phyloP scores from a whole-genome alignment of 345 rosid genomes.

The Camelina laxa region DNA sequence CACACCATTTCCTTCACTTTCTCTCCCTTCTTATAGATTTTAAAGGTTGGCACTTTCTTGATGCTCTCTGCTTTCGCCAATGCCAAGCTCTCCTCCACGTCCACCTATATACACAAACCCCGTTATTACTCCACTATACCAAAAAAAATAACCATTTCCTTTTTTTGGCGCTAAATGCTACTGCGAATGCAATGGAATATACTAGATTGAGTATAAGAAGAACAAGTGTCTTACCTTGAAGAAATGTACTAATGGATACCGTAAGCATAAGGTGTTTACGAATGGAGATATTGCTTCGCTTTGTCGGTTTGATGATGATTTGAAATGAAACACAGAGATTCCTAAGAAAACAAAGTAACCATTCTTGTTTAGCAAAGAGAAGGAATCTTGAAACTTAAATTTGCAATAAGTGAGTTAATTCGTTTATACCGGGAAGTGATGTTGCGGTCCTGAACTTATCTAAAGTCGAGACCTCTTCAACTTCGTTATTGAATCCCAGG shows the following conservation, averaged over 20 bases:
- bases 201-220: conserved; percentile 39
- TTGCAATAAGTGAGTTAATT: neutral
- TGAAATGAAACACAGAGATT: conserved; percentile 46
- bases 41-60: conserved; percentile 78
- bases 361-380: neutral
- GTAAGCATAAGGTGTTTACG: conserved; percentile 44
- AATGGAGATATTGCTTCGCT: conserved; percentile 44
- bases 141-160: neutral
- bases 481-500: conserved; percentile 61
- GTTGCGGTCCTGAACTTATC: conserved; percentile 67
- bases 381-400: neutral
- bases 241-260: conserved; percentile 45
- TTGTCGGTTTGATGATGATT: conserved; percentile 41
- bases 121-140: neutral
- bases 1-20: conserved; percentile 77
- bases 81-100: conserved; percentile 62
- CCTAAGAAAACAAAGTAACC: conserved; percentile 40
- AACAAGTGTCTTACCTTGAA: conserved; percentile 44
- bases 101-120: conserved; percentile 53
- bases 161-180: neutral
- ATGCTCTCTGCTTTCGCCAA: conserved; percentile 68
- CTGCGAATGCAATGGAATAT: conserved; percentile 1
- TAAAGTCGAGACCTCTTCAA: conserved; percentile 61
- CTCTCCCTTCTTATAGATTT: conserved; percentile 69
- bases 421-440: conserved; percentile 61